phyloP scores from a whole-genome alignment of 2,329 filamentous ascomycete species.

The Pyricularia pennisetigena region DNA sequence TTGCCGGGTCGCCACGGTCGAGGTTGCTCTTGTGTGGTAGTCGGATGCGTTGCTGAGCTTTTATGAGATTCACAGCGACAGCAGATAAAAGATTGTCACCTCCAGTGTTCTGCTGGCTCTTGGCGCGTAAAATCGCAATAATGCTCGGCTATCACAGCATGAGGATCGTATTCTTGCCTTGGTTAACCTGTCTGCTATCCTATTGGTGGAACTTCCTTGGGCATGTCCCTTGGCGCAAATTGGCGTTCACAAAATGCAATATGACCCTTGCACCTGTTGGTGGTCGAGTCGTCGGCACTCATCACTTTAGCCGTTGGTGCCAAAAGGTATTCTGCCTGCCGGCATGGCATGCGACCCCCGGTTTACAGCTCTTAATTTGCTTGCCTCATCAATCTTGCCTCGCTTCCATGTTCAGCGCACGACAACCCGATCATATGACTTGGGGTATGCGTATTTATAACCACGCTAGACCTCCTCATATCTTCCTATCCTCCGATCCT shows the following conservation, averaged over 20 bases:
- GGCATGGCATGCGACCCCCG: background rate
- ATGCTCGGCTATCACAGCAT: no score
- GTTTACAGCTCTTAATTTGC: background rate
- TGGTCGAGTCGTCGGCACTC: background rate
- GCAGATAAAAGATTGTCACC: no score
- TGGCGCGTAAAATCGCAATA: no score
- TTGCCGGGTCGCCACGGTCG: no score
- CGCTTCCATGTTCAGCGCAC: background rate
- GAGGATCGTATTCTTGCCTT: no score
- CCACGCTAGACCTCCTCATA: background rate
- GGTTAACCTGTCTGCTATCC: no score
- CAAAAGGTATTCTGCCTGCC: no score
- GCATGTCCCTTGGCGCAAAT: no score
- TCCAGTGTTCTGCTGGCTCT: no score
- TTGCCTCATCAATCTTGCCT: background rate
- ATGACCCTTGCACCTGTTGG: background rate
- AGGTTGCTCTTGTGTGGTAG: no score
- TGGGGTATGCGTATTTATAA: background rate
- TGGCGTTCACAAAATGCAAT: background rate
- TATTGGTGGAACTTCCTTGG: background rate
- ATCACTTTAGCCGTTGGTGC: background rate
- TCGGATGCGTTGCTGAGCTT: no score
- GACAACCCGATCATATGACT: background rate
- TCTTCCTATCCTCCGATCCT: background rate
- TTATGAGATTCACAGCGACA: no score